Evolutionary conservation across 2,329 filamentous ascomycete species (phyloP), one percentile per base, ranked within the genome.

Genomic region (Coniochaeta sp.): DNA sequence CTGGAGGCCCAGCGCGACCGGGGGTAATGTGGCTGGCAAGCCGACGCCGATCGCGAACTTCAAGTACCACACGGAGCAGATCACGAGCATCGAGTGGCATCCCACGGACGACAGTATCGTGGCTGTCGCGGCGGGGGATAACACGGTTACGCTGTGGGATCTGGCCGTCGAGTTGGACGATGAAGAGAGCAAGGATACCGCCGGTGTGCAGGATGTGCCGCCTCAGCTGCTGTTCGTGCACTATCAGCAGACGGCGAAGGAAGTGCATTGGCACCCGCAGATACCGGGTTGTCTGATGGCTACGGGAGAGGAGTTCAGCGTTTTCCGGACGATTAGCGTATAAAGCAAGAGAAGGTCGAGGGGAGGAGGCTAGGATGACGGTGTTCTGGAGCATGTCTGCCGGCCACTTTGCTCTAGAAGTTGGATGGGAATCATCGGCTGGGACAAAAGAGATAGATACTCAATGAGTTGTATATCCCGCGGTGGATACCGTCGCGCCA

Each of bases 11-110:
- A 75, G 73, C 57, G 68, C 67, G 52, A 66, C 50, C 14, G 45
- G 45, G 9, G 45, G 45, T n/a, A 50, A 50, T 20, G 51, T 74
- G 28, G 72, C 72, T 6, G 71, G 78, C 60, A 80, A 77, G 72
- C 86, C 87, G 6, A 85, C 85, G 47, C 88, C 94, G 1, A 88
- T 97, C n/a, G 94, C 94, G 3, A 87, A 86, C 61, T 99, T 97
- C 72, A 79, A 84, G 63, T 97, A 96, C 76, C 91, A 99, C 78
- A 92, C 90, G 70, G 90, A 96, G 70, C 94, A 96, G 61, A 90
- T 99, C 62, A 99, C 94, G 6, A 90, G 87, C 60, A 81, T 99
- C 33, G 91, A 97, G 73, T 99, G 94, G 92, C 92, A 97, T 69
- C 92, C 94, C 2, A 92, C 89, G 1, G 94, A 99, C 64, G 92